A percentile compares a stretch with the other conserved stretches of the same genome.
phyloP scores from a whole-genome alignment of 169 alveolate species.

The Plasmodium gaboni region DNA sequence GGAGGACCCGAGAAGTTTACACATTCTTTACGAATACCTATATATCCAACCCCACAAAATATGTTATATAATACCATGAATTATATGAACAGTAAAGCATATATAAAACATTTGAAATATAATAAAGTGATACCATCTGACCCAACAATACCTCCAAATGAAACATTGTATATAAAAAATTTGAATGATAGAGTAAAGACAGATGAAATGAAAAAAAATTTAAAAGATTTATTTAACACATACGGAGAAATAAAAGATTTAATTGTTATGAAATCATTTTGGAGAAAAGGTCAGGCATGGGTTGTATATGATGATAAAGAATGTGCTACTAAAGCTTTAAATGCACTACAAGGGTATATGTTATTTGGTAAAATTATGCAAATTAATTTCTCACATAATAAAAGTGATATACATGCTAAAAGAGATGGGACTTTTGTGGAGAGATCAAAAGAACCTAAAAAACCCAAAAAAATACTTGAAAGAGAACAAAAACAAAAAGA shows the following conservation, averaged over 20 bases:
- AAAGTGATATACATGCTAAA: conserved; percentile 86
- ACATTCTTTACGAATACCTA: conserved; percentile 49
- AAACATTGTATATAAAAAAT: conserved; percentile 82
- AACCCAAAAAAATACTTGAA: conserved; percentile 86
- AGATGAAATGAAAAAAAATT: conserved; percentile 78
- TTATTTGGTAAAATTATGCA: conserved; percentile 86
- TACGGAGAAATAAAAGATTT: conserved; percentile 84
- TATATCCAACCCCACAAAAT: conserved; percentile 53
- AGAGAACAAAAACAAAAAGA: conserved; percentile 82
- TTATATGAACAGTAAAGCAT: conserved; percentile 71
- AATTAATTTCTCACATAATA: conserved; percentile 85
- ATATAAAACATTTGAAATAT: conserved; percentile 71
- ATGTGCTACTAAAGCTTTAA: conserved; percentile 84
- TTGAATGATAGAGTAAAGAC: conserved; percentile 82
- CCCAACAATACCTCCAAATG: conserved; percentile 84
- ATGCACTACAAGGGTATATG: conserved; percentile 85
- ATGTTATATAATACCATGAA: conserved; percentile 49
- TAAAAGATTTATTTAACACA: conserved; percentile 80
- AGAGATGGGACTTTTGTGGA: conserved; percentile 86
- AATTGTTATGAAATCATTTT: conserved; percentile 88
- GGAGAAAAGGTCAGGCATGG: conserved; percentile 92
- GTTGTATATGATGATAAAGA: conserved; percentile 82
- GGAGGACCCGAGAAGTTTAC: conserved; percentile 6
- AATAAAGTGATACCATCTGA: conserved; percentile 81
- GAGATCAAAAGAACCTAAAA: conserved; percentile 87